phyloP scores from a whole-genome alignment of 805 yeast species.

The Monosporozyma siamensis region DNA sequence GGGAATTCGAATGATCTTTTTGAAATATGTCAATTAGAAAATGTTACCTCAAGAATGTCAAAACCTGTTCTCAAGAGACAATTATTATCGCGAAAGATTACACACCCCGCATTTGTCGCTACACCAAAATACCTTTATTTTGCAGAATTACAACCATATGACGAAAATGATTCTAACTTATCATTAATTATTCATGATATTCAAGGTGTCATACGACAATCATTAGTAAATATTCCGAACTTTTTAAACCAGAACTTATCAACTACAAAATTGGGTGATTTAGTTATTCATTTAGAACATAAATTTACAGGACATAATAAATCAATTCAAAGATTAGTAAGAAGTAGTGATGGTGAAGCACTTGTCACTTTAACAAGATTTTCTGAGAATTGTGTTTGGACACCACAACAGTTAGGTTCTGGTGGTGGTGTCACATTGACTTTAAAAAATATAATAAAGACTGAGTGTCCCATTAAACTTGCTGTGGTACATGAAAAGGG shows the following conservation, averaged over 20 bases:
- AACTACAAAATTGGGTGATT: constrained; percentile 5
- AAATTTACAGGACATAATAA: constrained; percentile 82
- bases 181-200: constrained; percentile 41
- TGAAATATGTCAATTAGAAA: constrained; percentile 39
- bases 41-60: constrained; percentile 48
- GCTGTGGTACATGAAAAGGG: constrained; percentile 46
- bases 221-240: constrained; percentile 20
- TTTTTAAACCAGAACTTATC: constrained; percentile 12
- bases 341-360: constrained; percentile 59
- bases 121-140: constrained; percentile 31
- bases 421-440: constrained; percentile 30
- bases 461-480: constrained; percentile 38
- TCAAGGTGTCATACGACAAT: constrained; percentile 32
- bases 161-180: constrained; percentile 22
- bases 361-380: constrained; percentile 53
- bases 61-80: constrained; percentile 37
- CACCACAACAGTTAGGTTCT: constrained; percentile 29
- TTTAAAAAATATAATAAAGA: constrained; percentile 34
- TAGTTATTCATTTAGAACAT: constrained; percentile 33
- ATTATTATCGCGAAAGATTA: constrained; percentile 24
- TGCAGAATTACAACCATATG: constrained; percentile 28
- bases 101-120: constrained; percentile 21
- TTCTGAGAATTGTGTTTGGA: constrained; percentile 49
- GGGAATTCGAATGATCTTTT: constrained; percentile 26
- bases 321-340: constrained; percentile 56